Evolutionary conservation across 2,329 filamentous ascomycete genomes (phyloP), one percentile per base, ranked within the genome.

Genomic region (Scopulariopsis brevicaulis): DNA sequence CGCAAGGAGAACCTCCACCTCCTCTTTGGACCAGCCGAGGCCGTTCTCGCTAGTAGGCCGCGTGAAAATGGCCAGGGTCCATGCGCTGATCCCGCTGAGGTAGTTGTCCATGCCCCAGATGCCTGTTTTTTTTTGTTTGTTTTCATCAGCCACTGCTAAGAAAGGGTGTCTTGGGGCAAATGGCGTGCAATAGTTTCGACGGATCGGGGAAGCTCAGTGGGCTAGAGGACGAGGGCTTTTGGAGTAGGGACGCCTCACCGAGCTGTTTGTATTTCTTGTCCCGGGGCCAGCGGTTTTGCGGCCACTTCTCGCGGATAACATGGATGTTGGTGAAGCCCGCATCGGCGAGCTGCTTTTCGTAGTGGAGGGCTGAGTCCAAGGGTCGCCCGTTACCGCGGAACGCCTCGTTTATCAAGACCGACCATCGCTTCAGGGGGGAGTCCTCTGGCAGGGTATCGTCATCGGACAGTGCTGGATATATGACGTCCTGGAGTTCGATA

Each of bases 281-380:
- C 51, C 73, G 75, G 0, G 79, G 75, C 79, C 80, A 83, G 11
- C 70, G 65, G 62, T 77, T 79, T 32, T 71, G 71, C 0, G 80
- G 79, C 68, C 79, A 75, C 64, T 75, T 77, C 63, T 72, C 77
- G 5, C 76, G 63, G 1, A 72, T 67, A 63, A 81, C 74, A 0
- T 67, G 67, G 0, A 84, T 74, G 57, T 82, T 73, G 54, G 72
- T 68, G 60, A 84, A 84, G 0, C 82, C 82, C 0, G 75, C 78
- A 14, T 77, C 75, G 2, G 69, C 66, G 63, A 83, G 70, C 58
- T 74, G 72, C 51, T 69, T 60, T 52, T 65, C 66, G 54, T 71
- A 71, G 0, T 58, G 50, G 0, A 63, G 63, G 0, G 66, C 68
- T 20, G 66, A 68, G 35, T 67, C 62, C 7, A 67, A 62, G 1